Percentiles rank a stretch among this genome's conserved stretches.
Conservation (phyloP, 179 eudicot genomes). For the Beta corolliflora region DNA sequence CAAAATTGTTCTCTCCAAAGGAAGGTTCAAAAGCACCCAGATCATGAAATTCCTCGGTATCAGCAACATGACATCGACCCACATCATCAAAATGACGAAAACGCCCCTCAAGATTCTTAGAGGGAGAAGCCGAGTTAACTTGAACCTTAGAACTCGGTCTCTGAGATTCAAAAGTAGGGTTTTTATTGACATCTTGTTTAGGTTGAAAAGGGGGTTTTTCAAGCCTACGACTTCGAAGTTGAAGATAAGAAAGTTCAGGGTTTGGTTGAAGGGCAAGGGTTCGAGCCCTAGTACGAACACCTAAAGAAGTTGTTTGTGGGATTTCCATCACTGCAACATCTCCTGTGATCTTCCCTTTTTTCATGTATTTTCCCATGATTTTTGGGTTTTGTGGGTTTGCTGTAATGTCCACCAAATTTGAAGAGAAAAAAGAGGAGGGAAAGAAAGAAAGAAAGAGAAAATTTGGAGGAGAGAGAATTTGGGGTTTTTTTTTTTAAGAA, state of each 20-base stretch:
- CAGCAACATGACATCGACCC: neutral
- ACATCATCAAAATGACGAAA: conserved; percentile 18
- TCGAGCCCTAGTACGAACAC: conserved; percentile 72
- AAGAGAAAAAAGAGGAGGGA: neutral
- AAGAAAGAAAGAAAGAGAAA: neutral
- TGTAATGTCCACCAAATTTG: conserved; percentile 14
- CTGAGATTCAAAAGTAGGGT: neutral
- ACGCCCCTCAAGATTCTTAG: conserved; percentile 19
- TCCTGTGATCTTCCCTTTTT: conserved; percentile 59
- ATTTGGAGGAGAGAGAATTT: neutral
- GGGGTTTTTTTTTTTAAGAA: conserved; percentile 9
- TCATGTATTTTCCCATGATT: conserved; percentile 78
- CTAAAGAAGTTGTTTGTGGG: conserved; percentile 45
- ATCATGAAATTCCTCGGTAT: conserved; percentile 25
- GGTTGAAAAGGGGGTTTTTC: conserved; percentile 54
- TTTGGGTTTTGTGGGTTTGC: too few species aligned
- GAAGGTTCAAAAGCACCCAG: conserved; percentile 39
- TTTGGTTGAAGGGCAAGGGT: conserved; percentile 60
- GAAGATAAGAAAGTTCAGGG: conserved; percentile 57
- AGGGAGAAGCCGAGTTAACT: conserved; percentile 27
- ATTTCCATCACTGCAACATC: conserved; percentile 66
- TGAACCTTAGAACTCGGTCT: conserved; percentile 19
- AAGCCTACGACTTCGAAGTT: conserved; percentile 77
- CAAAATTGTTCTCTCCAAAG: conserved; percentile 75
- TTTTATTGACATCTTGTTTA: neutral